Evolutionary conservation across 768 basidiomycete species (phyloP), one percentile per base, ranked within the genome.

Genomic region (Hortiboletus campestris): DNA sequence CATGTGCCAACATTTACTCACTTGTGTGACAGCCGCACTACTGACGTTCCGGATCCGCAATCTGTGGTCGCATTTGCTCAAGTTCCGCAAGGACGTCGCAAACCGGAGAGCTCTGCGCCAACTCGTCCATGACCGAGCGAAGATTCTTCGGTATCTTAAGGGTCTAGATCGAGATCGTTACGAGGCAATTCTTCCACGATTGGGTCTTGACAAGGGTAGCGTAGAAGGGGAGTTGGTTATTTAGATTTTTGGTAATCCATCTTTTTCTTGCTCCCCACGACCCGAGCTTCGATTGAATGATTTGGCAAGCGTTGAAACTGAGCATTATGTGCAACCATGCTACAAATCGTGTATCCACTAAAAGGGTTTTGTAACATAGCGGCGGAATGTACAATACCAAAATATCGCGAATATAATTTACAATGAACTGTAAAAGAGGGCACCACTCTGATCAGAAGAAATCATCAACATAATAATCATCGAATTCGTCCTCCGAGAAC

Each of bases 141-240:
- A 86, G 59, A 74, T 94, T 22, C 79, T 98, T 32, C 82, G 79
- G 60, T 97, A 98, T 72, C 75, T 96, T 54, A 87, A 85, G 67
- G 69, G 78, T 34, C 69, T 75, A 35, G 78, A 88, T 60, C 78
- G 82, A 41, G 78, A 79, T 56, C 85, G 92, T 46, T 97, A 95
- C 64, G 88, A 92, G 55, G 74, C 72, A 16, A 65, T 90, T 25
- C 78, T 98, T 48, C 76, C 80, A 44, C 82, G 85, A 56, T 75
- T 97, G 25, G 95, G 88, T 4, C 69, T 98, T 20, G 89, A 94
- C 60, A 78, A 82, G 32, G 78, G 78, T 57, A 85, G 87, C 36
- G 91, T 98, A 2, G 94, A 97, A 71, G 95, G 94, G 40, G 94
- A 98, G 69, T 75, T 98, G 36, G 80, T 91, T 51, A 81, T 95